Evolutionary conservation across 2,329 filamentous ascomycete genomes (phyloP).

Genomic region (Cordyceps cateniannulata): DNA sequence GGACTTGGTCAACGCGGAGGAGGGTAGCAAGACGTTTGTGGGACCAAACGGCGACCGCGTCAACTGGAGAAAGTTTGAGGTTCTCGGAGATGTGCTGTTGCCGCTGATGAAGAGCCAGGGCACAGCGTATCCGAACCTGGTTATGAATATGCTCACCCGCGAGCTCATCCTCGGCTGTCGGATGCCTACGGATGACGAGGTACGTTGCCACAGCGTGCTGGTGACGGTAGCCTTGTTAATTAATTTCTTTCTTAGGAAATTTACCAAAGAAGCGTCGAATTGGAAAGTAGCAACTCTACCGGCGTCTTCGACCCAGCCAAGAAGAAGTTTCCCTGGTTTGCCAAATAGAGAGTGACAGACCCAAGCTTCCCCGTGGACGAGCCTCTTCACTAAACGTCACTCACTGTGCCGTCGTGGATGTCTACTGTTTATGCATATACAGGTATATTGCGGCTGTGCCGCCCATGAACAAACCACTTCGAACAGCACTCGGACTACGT

Average conservation of each 20-base stretch:
- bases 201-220: conserved; percentile 36
- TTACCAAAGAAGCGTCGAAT: conserved; percentile 54
- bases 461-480: not conserved
- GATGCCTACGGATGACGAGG: conserved; percentile 82
- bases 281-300: conserved; percentile 44
- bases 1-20: conserved; percentile 85
- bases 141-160: conserved; percentile 61
- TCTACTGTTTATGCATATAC: not conserved
- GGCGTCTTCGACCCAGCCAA: conserved; percentile 43
- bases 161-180: conserved; percentile 75
- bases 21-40: conserved; percentile 86
- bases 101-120: conserved; percentile 90
- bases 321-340: conserved; percentile 63
- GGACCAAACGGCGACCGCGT: conserved; percentile 67
- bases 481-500: not conserved
- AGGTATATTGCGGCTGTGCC: conserved; percentile 2
- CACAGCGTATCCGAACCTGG: conserved; percentile 67
- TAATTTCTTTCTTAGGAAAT: conserved; percentile 43
- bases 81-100: conserved; percentile 85
- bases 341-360: conserved; percentile 33
- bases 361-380: conserved; percentile 1
- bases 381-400: not conserved
- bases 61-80: conserved; percentile 98
- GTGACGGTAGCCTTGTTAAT: not conserved
- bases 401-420: not conserved